Base-by-base conservation (phyloP, 306 rosid species). In the Astragalus glycyphyllos region DNA sequence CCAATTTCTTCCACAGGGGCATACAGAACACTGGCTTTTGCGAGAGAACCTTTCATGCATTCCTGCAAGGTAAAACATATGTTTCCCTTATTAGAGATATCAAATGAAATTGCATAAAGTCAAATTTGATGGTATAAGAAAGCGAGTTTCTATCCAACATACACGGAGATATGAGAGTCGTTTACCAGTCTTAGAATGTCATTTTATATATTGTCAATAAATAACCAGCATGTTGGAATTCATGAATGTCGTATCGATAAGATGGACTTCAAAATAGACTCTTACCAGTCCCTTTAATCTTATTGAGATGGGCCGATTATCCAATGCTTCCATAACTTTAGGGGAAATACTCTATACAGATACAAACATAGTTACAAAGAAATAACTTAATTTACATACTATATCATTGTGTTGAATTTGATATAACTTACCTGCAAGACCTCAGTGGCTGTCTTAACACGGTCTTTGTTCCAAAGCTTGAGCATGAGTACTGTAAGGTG, bases 401-500 rank as follows among this genome's bases (percentile, higher is more conserved):
- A 46, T 55, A 59, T 70, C 66, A 68, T 47, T 12, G 62, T 58
- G 65, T 57, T 60, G 57, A 12, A 65, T 57, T 74, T 63, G 55
- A 64, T 51, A 60, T 34, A 50, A 59, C 60, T 45, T 77, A 86
- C 97, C 86, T 80, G 86, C 85, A 94, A 71, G 77, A 94, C 89
- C 82, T 91, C 85, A 57, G 86, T 42, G 56, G 97, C 97, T 47
- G 74, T 85, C 80, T 79, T 80, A 75, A 94, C 83, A 49, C 95
- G 84, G 68, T 84, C 88, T 79, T 89, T 84, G 87, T 91, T 91
- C 99, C 99, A 94, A 78, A 94, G 81, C 80, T 94, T 94, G 77
- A 94, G 80, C 97, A 94, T 91, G 65, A 94, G 90, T 71, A 94
- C 92, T 40, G 96, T 94, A 17, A 90, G 83, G 71, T 94, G 96